phyloP scores from a whole-genome alignment of 2,329 filamentous ascomycete species.

The Periconia macrospinosa region DNA sequence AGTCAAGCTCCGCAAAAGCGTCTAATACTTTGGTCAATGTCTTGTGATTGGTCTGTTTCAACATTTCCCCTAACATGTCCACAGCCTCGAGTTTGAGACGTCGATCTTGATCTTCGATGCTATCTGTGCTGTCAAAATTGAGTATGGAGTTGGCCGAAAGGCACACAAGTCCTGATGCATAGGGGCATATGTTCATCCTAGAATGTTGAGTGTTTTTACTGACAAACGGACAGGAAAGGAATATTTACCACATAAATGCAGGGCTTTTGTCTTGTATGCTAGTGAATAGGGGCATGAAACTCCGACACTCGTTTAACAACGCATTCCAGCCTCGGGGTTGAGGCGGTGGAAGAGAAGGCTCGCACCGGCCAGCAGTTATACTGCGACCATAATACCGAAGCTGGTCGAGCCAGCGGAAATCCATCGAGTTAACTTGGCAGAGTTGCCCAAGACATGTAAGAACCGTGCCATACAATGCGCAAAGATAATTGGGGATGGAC shows the following conservation, averaged over 20 bases:
- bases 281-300: no score
- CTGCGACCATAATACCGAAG: neutral
- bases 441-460: neutral
- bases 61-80: neutral
- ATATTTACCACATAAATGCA: no score
- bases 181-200: neutral
- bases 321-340: neutral
- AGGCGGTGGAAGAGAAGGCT: neutral
- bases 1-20: neutral
- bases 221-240: no score
- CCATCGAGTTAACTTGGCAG: neutral
- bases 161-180: neutral
- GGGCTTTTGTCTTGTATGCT: no score
- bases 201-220: neutral
- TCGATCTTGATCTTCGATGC: neutral
- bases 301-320: no score
- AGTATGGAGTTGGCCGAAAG: neutral
- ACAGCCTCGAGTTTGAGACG: neutral
- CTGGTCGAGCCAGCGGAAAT: neutral
- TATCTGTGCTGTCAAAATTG: neutral
- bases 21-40: neutral
- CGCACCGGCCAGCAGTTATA: neutral
- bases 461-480: neutral
- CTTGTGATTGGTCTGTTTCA: neutral
- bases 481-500: neutral